These are phyloP conservation scores for Withania somnifera DNA, from an alignment of 305 asterid species.

Conservation along the genomic window DNA sequence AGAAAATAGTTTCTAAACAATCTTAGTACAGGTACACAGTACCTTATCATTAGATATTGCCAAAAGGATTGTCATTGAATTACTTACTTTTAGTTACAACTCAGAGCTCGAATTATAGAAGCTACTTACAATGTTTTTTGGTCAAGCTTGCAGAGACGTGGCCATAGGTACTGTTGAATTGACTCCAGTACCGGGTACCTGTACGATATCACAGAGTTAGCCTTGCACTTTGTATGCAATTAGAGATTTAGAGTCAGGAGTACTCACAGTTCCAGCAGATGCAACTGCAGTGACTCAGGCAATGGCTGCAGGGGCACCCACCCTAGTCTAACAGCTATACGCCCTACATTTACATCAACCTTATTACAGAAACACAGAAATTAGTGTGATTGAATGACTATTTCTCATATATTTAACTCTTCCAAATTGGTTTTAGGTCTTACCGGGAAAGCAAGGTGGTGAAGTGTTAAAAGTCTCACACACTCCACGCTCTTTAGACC, in stretches of 20 bases:
- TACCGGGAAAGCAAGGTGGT: constrained; percentile 98
- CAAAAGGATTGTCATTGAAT: background rate
- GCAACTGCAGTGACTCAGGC: constrained; percentile 97
- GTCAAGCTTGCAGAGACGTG: constrained; percentile 99
- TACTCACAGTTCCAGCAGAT: constrained; percentile 87
- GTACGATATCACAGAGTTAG: constrained; percentile 17
- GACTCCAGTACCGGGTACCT: constrained; percentile 96
- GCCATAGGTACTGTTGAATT: constrained; percentile 92
- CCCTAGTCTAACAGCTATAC: constrained; percentile 96
- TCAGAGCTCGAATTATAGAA: background rate
- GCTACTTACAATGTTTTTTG: constrained; percentile 73
- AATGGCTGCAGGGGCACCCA: constrained; percentile 99
- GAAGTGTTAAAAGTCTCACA: constrained; percentile 94
- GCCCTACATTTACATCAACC: constrained; percentile 99
- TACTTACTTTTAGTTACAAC: background rate
- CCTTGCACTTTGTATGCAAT: constrained; percentile 8
- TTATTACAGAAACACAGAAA: constrained; percentile 16
- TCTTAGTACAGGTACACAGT: background rate
- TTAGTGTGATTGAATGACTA: constrained; percentile 20
- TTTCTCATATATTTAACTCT: background rate
- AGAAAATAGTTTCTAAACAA: background rate
- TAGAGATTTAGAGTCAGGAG: constrained; percentile 5
- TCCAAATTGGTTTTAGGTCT: constrained; percentile 23
- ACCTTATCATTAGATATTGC: background rate
- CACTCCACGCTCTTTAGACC: constrained; percentile 98